phyloP scores from a whole-genome alignment of 2,329 filamentous ascomycete genomes.

The Beauveria australis region DNA sequence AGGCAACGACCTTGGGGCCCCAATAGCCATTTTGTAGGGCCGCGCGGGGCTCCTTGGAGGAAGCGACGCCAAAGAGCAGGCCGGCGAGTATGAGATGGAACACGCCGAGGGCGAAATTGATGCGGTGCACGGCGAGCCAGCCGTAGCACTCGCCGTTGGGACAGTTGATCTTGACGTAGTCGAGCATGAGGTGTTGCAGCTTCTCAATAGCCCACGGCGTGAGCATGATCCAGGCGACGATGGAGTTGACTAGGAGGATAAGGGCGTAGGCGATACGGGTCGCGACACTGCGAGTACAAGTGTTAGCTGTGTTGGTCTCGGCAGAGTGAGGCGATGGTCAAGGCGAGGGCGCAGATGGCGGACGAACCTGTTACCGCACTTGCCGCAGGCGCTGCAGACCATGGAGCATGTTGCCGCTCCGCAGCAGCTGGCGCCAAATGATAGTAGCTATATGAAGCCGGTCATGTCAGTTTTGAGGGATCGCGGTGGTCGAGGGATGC shows the following conservation, averaged over 20 bases:
- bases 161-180: slow-evolving; percentile 94
- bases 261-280: slow-evolving; percentile 95
- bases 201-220: slow-evolving; percentile 98
- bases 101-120: slow-evolving; percentile 93
- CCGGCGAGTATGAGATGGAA: slow-evolving; percentile 85
- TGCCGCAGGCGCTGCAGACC: slow-evolving; percentile 90
- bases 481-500: background rate
- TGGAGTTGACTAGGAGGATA: slow-evolving; percentile 91
- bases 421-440: slow-evolving; percentile 82
- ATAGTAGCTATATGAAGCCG: slow-evolving; percentile 50
- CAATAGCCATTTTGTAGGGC: slow-evolving; percentile 96
- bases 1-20: slow-evolving; percentile 90
- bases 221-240: slow-evolving; percentile 97
- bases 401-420: slow-evolving; percentile 94
- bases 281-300: slow-evolving; percentile 57
- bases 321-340: background rate
- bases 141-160: slow-evolving; percentile 86
- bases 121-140: slow-evolving; percentile 92
- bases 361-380: slow-evolving; percentile 83
- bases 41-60: slow-evolving; percentile 79
- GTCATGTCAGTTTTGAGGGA: slow-evolving; percentile 9
- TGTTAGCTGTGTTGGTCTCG: slow-evolving; percentile 14
- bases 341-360: background rate
- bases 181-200: slow-evolving; percentile 80
- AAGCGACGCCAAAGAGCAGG: slow-evolving; percentile 77